Evolutionary conservation across 352 stramenopile genomes (phyloP).

Genomic region (Pythium rhizo-oryzae): DNA sequence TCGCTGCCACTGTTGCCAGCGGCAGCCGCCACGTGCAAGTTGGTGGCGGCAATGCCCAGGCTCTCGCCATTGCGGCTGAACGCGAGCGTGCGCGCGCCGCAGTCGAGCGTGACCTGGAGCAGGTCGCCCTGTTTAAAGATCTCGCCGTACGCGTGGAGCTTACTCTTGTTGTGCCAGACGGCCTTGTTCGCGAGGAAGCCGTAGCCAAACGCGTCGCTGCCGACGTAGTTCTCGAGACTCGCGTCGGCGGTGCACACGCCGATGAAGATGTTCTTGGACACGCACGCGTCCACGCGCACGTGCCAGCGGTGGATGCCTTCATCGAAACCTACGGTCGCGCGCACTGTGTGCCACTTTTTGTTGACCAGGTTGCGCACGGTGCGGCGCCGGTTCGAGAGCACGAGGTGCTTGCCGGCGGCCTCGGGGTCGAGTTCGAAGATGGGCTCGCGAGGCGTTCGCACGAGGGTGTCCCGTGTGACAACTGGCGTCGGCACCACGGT

Average conservation of each 20-base stretch:
- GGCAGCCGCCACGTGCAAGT: constrained; percentile 43
- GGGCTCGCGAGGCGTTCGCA: constrained; percentile 51
- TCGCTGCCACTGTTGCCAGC: background rate
- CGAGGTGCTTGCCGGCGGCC: constrained; percentile 75
- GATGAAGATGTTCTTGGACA: constrained; percentile 94
- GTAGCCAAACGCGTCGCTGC: constrained; percentile 87
- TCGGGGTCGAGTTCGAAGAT: constrained; percentile 73
- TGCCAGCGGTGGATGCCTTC: constrained; percentile 88
- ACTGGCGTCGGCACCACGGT: background rate
- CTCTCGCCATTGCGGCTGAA: constrained; percentile 89
- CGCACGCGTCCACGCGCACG: constrained; percentile 85
- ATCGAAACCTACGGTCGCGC: constrained; percentile 66
- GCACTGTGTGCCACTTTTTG: constrained; percentile 92
- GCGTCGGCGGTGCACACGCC: constrained; percentile 74
- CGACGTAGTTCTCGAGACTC: constrained; percentile 89
- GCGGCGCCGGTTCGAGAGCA: constrained; percentile 72
- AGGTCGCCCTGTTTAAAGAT: constrained; percentile 91
- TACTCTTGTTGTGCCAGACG: constrained; percentile 92
- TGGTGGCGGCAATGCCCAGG: constrained; percentile 81
- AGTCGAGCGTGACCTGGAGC: constrained; percentile 85
- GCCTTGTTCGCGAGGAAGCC: constrained; percentile 92
- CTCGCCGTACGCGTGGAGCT: constrained; percentile 88
- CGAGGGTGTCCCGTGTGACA: background rate
- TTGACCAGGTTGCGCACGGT: constrained; percentile 84
- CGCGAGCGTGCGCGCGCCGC: constrained; percentile 75